Evolutionary conservation across 2,329 filamentous ascomycete species (phyloP).

Genomic region (Botryosphaeria dothidea): DNA sequence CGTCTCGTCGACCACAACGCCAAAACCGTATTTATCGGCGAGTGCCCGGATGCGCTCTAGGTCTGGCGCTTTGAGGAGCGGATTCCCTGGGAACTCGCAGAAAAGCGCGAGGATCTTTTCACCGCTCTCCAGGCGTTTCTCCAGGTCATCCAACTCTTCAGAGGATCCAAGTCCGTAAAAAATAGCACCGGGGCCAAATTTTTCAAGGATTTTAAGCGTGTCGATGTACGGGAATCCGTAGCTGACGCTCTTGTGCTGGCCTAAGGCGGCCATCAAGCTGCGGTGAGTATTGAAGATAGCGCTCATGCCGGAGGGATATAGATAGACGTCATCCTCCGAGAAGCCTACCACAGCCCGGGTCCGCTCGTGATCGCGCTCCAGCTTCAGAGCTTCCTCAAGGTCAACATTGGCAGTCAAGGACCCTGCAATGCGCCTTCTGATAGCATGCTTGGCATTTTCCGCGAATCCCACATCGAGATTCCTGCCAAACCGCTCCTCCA

Average conservation of each 20-base stretch:
- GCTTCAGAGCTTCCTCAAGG: constrained; percentile 59
- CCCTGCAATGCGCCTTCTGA: constrained; percentile 84
- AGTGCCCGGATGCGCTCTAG: constrained; percentile 76
- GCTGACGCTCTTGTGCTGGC: constrained; percentile 73
- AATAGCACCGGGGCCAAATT: constrained; percentile 84
- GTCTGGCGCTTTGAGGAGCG: constrained; percentile 81
- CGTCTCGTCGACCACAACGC: constrained; percentile 91
- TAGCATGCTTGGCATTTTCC: constrained; percentile 79
- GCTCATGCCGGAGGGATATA: constrained; percentile 91
- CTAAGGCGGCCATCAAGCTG: constrained; percentile 65
- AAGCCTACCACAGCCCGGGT: constrained; percentile 60
- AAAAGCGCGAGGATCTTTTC: constrained; percentile 82
- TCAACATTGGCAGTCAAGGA: constrained; percentile 75
- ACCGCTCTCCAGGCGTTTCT: constrained; percentile 67
- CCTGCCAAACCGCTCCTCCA: constrained; percentile 91
- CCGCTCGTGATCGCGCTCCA: constrained; percentile 44
- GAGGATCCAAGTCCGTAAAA: constrained; percentile 84
- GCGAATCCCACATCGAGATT: constrained; percentile 82
- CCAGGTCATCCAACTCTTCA: constrained; percentile 80
- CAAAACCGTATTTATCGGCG: constrained; percentile 83
- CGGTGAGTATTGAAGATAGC: constrained; percentile 89
- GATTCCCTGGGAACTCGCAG: constrained; percentile 94
- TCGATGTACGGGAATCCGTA: constrained; percentile 97
- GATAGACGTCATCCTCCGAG: constrained; percentile 81
- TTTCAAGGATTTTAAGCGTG: constrained; percentile 90